Conservation (phyloP, 441 rosid genomes). For the Adansonia madagascariensis region DNA sequence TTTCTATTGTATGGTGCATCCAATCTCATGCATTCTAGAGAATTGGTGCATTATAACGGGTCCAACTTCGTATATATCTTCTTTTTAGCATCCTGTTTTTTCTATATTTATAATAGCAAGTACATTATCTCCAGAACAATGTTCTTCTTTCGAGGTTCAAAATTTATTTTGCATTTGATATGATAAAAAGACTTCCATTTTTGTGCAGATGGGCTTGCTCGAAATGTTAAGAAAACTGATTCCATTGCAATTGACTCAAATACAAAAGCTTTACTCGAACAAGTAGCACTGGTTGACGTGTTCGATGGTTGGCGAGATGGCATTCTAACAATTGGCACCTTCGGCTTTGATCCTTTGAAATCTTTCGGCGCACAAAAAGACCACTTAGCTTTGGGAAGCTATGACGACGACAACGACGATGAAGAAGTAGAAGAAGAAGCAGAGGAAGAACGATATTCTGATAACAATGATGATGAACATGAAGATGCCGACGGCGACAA, state of each 20-base stretch:
- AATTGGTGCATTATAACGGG: neutral
- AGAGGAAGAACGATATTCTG: conserved; percentile 28
- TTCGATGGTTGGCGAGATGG: conserved; percentile 81
- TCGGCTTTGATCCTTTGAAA: conserved; percentile 71
- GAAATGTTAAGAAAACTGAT: conserved; percentile 57
- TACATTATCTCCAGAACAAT: neutral
- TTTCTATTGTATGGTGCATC: neutral
- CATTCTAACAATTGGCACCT: conserved; percentile 85
- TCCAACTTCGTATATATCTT: neutral
- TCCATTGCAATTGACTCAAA: conserved; percentile 56
- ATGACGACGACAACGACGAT: conserved; percentile 30
- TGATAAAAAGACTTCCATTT: neutral
- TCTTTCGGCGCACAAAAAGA: conserved; percentile 45
- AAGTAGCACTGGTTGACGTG: conserved; percentile 60
- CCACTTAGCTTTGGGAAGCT: conserved; percentile 35
- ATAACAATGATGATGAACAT: conserved; percentile 20
- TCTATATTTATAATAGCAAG: neutral
- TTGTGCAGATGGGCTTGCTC: conserved; percentile 48
- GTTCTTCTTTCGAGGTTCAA: neutral
- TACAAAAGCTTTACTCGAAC: conserved; percentile 63
- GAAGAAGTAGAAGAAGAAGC: conserved; percentile 32
- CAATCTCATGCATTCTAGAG: neutral
- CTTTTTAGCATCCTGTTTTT: neutral
- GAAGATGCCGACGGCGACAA: conserved; percentile 39
- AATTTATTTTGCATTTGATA: neutral